Base-by-base conservation (phyloP, 768 basidiomycete genomes). In the Russula ochroleuca region DNA sequence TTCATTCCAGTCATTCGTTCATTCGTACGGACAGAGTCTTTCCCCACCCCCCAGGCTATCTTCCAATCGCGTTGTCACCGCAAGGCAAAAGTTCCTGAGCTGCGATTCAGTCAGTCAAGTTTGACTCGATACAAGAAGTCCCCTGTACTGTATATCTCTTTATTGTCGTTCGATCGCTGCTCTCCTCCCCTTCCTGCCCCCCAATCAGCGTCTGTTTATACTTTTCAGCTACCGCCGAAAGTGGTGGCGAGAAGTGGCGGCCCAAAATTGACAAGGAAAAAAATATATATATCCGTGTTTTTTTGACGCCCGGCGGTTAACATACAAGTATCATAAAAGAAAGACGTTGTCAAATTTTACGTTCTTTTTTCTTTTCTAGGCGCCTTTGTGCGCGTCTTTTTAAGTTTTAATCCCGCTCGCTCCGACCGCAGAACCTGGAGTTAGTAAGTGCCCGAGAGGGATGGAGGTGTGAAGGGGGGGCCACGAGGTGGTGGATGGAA, bases 61-160 rank as follows among this genome's bases (percentile, higher is more conserved):
- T 58, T 45, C 62, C 62, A 63, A 58, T 63, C 48, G 56, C 62
- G 50, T 58, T 47, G 56, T 37, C 50, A 38, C 49, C 55, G 55
- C 62, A 57, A 35, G 6, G 35, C 35, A 35, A 35, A 35, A 35
- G 35, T 10, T 35, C 35, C 35, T 35, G 35, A 7, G 35, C 35
- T 10, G 35, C 28, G 28, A 28, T 5, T 28, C 28, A 28, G 2
- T 28, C 28, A 5, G 28, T 28, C 28, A 28, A 5, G 2, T 37
- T 19, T 55, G 54, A 55, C 38, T 41, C 54, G 37, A 43, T 11
- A 21, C n/a, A 7, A 53, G 47, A 23, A 48, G 23, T 23, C n/a
- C n/a, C n/a, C n/a, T n/a, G n/a, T n/a, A n/a, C n/a, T n/a, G n/a
- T n/a, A n/a, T n/a, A 23, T 40, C 38, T 4, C 23, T 50, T 28